These are phyloP conservation scores for Yarrowia divulgata DNA, from an alignment of 805 yeast genomes.

Conservation along the genomic window DNA sequence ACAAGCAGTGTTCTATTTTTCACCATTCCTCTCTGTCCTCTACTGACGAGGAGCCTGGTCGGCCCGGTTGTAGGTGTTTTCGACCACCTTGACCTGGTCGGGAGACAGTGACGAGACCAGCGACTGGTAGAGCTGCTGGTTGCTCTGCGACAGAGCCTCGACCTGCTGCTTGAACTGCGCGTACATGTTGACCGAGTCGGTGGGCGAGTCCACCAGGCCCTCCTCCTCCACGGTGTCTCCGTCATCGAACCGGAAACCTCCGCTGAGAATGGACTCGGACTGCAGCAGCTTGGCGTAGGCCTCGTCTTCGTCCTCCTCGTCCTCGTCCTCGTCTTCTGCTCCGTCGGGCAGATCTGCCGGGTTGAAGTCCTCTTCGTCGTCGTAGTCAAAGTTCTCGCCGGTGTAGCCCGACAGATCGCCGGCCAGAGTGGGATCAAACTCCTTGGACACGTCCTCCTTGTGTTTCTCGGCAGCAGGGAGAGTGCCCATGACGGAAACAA, in stretches of 20 bases:
- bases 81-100: constrained; percentile 52
- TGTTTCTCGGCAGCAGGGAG: constrained; percentile 76
- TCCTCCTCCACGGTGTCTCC: constrained; percentile 84
- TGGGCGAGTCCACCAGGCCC: constrained; percentile 76
- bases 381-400: constrained; percentile 53
- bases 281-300: constrained; percentile 52
- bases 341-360: constrained; percentile 48
- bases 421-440: constrained; percentile 53
- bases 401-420: constrained; percentile 47
- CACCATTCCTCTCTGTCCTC: not conserved
- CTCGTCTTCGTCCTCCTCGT: constrained; percentile 47
- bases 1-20: constrained; percentile 15
- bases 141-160: constrained; percentile 57
- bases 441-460: constrained; percentile 68
- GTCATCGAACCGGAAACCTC: constrained; percentile 56
- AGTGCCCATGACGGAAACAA: constrained; percentile 61
- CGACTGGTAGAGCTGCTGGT: constrained; percentile 58
- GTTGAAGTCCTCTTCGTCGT: constrained; percentile 46
- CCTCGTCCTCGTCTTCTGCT: constrained; percentile 41
- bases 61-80: constrained; percentile 43
- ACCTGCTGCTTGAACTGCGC: constrained; percentile 66
- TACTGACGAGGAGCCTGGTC: constrained; percentile 23
- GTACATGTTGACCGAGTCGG: constrained; percentile 79
- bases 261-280: constrained; percentile 48
- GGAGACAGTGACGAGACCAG: constrained; percentile 54